These are phyloP conservation scores for Pleurotus pulmonarius DNA, from an alignment of 768 basidiomycete genomes.

Conservation along the genomic window DNA sequence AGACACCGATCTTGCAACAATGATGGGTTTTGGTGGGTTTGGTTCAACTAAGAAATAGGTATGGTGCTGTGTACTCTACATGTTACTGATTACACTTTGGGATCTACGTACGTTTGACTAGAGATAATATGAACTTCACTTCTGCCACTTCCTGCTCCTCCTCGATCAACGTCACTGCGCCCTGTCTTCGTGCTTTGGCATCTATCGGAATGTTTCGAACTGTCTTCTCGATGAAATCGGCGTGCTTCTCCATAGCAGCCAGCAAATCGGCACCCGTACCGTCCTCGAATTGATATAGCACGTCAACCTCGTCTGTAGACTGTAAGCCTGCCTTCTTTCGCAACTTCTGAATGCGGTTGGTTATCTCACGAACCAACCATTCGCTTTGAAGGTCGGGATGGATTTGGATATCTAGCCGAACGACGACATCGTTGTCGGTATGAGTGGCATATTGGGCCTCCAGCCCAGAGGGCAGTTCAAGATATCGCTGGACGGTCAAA, in stretches of 20 bases:
- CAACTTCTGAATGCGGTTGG: constrained; percentile 91
- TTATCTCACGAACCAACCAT: constrained; percentile 86
- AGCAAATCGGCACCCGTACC: constrained; percentile 62
- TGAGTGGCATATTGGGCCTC: constrained; percentile 74
- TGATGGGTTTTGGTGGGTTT: constrained; percentile 94
- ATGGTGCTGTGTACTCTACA: constrained; percentile 22
- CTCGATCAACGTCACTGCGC: constrained; percentile 57
- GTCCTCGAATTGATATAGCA: constrained; percentile 79
- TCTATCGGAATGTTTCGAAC: constrained; percentile 70
- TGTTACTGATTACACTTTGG: constrained; percentile 23
- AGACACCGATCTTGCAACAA: constrained; percentile 65
- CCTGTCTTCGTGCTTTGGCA: constrained; percentile 46
- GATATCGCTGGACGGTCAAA: constrained; percentile 84
- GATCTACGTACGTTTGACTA: constrained; percentile 42
- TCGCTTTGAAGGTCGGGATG: constrained; percentile 85
- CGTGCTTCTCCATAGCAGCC: constrained; percentile 60
- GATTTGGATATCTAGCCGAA: constrained; percentile 85
- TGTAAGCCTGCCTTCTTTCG: constrained; percentile 95
- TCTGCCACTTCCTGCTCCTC: constrained; percentile 89
- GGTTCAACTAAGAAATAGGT: constrained; percentile 77
- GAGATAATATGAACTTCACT: constrained; percentile 67
- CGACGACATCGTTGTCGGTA: constrained; percentile 92
- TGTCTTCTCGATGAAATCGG: constrained; percentile 68
- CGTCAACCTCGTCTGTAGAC: constrained; percentile 89
- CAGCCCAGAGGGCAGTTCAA: constrained; percentile 65